These are phyloP conservation scores for Ajuga reptans DNA, from an alignment of 305 asterid species.

Conservation along the genomic window DNA sequence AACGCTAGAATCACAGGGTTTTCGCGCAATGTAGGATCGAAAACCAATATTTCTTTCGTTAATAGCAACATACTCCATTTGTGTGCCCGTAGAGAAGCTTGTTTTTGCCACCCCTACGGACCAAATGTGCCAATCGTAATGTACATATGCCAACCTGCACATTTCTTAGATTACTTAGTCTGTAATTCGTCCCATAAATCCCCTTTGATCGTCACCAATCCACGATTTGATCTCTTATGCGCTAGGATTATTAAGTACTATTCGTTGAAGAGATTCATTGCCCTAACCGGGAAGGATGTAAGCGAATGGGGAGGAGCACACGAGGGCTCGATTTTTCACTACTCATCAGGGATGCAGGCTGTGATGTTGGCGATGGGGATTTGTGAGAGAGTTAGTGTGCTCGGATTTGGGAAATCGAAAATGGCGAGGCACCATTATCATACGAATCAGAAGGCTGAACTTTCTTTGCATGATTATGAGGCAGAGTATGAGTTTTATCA, in stretches of 20 bases:
- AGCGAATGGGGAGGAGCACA: conserved; percentile 62
- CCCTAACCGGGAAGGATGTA: conserved; percentile 38
- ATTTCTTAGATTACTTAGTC: conserved; percentile 64
- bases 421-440: conserved; percentile 83
- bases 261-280: conserved; percentile 54
- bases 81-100: conserved; percentile 68
- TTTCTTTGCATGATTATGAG: conserved; percentile 73
- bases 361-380: conserved; percentile 76
- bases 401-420: conserved; percentile 75
- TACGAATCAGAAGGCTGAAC: conserved; percentile 78
- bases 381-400: conserved; percentile 66
- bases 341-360: conserved; percentile 96
- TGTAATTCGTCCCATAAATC: conserved; percentile 70
- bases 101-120: conserved; percentile 93
- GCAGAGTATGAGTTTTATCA: conserved; percentile 80
- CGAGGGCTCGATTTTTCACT: conserved; percentile 69
- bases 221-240: conserved; percentile 63
- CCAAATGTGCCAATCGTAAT: conserved; percentile 52
- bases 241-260: conserved; percentile 76
- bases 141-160: conserved; percentile 87
- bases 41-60: conserved; percentile 71
- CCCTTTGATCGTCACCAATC: conserved; percentile 65
- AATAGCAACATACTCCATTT: conserved; percentile 79
- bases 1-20: conserved; percentile 58
- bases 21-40: conserved; percentile 61